Base-by-base conservation (phyloP, 306 rosid genomes). In the Canavalia ensiformis region DNA sequence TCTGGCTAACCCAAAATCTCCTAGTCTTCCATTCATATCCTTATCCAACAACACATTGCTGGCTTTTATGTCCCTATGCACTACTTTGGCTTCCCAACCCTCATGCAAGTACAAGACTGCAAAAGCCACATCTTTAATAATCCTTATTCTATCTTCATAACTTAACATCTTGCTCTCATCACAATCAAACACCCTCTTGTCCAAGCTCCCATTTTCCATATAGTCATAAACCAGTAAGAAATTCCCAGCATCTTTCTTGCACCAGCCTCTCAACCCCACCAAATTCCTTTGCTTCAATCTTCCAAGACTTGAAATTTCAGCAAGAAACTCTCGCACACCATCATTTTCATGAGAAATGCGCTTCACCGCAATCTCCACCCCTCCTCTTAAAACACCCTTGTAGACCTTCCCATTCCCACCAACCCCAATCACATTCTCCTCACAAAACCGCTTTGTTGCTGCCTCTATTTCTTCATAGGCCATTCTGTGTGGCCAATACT, bases 351-450 rank as follows among this genome's bases (percentile, higher is more conserved):
- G 97, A 0, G 97, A 90, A 58, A 91, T 93, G 7, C 90, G 77
- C 80, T 95, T 92, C 88, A 93, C 99, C 2, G 95, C 97, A 11
- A 92, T 31, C 85, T 90, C 87, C 28, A 70, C 85, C 2, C 92
- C 92, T 33, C 92, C 92, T 4, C 80, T 34, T 29, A 92, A 74
- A 75, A 84, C 87, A 12, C 97, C 99, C 76, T 77, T 93, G 9
- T 92, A 89, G 1, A 95, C 99, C 62, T 91, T 95, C 45, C 97
- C 93, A 67, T 93, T 95, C 51, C 93, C 97, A 59, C 99, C 97
- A 11, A 88, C 58, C 33, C 99, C 99, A 41, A 95, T 90, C 83
- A 88, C 97, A 57, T 91, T 93, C 66, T 86, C 91, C 44, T 91
- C 92, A 1, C 6, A 55, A 37, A 95, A 93, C 0, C 88, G 85